These are phyloP conservation scores for Tylopilus sp. DNA, from an alignment of 1,284 basidiomycete genomes.

Conservation along the genomic window DNA sequence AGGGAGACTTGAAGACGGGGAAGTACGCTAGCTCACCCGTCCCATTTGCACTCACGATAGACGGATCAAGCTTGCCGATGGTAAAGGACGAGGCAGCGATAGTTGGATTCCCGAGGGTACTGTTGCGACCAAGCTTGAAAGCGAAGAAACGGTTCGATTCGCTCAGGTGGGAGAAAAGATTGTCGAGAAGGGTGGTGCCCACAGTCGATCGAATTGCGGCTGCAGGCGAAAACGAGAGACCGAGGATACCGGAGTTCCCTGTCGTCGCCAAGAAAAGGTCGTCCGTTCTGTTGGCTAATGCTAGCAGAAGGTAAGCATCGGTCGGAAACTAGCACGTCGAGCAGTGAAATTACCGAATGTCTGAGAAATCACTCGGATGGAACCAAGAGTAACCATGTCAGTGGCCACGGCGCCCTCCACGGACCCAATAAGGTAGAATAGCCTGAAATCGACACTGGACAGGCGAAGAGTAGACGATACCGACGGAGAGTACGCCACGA, in stretches of 20 bases:
- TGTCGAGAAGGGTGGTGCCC: slow-evolving; percentile 61
- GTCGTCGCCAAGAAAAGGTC: slow-evolving; percentile 58
- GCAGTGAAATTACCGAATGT: slow-evolving; percentile 37
- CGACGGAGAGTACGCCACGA: slow-evolving; percentile 43
- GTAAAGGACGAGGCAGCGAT: slow-evolving; percentile 59
- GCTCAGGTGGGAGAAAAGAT: slow-evolving; percentile 57
- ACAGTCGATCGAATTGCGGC: slow-evolving; percentile 58
- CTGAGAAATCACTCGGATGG: slow-evolving; percentile 51
- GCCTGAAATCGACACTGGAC: slow-evolving; percentile 49
- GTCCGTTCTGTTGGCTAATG: slow-evolving; percentile 57
- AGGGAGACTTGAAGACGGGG: slow-evolving; percentile 54
- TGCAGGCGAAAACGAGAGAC: slow-evolving; percentile 61
- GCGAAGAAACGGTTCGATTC: slow-evolving; percentile 61
- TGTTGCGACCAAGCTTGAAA: slow-evolving; percentile 57
- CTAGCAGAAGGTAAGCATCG: slow-evolving; percentile 42
- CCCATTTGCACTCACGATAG: slow-evolving; percentile 45
- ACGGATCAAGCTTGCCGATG: slow-evolving; percentile 60
- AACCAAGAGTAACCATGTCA: slow-evolving; percentile 57
- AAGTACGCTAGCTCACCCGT: slow-evolving; percentile 50
- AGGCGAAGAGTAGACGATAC: slow-evolving; percentile 45
- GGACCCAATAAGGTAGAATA: slow-evolving; percentile 60
- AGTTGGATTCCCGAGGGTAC: slow-evolving; percentile 29
- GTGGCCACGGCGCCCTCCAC: slow-evolving; percentile 57
- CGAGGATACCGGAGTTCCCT: slow-evolving; percentile 68
- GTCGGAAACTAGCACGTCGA: neutral